Evolutionary conservation across 2,329 filamentous ascomycete genomes (phyloP).

Genomic region (Colletotrichum sp.): DNA sequence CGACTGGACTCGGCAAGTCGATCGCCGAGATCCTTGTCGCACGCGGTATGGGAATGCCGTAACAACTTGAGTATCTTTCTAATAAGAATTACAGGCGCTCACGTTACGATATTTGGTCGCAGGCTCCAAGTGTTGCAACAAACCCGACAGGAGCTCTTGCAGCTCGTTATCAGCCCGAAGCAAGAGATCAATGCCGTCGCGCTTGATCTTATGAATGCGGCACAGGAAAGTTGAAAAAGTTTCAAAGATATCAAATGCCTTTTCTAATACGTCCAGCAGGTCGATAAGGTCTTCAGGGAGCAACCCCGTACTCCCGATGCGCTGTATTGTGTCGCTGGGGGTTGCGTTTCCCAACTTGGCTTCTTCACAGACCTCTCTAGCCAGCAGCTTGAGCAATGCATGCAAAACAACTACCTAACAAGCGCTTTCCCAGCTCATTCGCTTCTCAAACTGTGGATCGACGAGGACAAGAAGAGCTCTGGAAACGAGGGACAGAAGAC

Average conservation of each 20-base stretch:
- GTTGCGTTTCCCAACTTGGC: slow-evolving; percentile 26
- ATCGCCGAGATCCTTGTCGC: slow-evolving; percentile 22
- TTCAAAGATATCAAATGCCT: not conserved
- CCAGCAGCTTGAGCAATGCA: slow-evolving; percentile 27
- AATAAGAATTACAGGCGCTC: not conserved
- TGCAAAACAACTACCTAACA: slow-evolving; percentile 31
- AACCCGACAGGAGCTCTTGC: not conserved
- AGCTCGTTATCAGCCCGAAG: not conserved
- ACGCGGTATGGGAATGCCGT: not conserved
- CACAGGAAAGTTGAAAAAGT: not conserved
- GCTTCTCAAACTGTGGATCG: slow-evolving; percentile 26
- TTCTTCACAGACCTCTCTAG: slow-evolving; percentile 27
- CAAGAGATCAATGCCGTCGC: not conserved
- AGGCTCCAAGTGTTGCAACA: not conserved
- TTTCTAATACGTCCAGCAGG: not conserved
- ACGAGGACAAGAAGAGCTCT: slow-evolving; percentile 22
- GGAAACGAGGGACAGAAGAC: not conserved
- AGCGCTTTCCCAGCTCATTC: slow-evolving; percentile 24
- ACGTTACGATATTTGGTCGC: not conserved
- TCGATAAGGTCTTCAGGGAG: not conserved
- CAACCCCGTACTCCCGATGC: slow-evolving; percentile 27
- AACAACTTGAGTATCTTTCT: not conserved
- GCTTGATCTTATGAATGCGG: not conserved
- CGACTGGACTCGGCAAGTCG: slow-evolving; percentile 28
- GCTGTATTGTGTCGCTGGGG: slow-evolving; percentile 31